These are phyloP conservation scores for Cladosporium sp. DNA, from an alignment of 2,329 filamentous ascomycete genomes.

Conservation along the genomic window DNA sequence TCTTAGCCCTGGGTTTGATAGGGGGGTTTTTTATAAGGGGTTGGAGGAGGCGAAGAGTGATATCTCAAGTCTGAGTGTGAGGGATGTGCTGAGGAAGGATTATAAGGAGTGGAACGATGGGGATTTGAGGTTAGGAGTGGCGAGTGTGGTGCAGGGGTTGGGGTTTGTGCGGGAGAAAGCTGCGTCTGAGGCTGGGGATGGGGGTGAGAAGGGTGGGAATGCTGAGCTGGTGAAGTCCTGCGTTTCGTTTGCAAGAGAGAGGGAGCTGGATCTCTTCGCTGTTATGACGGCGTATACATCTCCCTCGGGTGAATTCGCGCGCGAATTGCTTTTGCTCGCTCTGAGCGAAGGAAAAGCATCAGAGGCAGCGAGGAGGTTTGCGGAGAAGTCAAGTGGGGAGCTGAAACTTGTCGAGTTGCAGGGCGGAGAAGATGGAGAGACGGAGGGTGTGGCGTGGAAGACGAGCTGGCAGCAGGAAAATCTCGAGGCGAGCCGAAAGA, in stretches of 20 bases:
- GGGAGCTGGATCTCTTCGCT: slow-evolving; percentile 57
- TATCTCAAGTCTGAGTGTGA: slow-evolving; percentile 56
- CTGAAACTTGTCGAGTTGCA: slow-evolving; percentile 55
- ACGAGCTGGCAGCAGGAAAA: slow-evolving; percentile 64
- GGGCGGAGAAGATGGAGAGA: too few relatives aligned
- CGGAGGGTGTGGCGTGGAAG: slow-evolving; percentile 46
- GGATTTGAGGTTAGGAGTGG: slow-evolving; percentile 59
- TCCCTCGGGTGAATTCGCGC: slow-evolving; percentile 52
- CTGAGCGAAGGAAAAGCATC: slow-evolving; percentile 48
- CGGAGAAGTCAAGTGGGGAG: slow-evolving; percentile 38
- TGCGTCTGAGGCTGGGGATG: background rate
- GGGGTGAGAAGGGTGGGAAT: slow-evolving; percentile 46
- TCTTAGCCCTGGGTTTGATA: slow-evolving; percentile 45
- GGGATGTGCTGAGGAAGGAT: slow-evolving; percentile 73
- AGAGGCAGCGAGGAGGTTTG: slow-evolving; percentile 54
- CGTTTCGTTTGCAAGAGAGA: slow-evolving; percentile 52
- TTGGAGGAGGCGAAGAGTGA: slow-evolving; percentile 65
- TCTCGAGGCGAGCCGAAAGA: slow-evolving; percentile 57
- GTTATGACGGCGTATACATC: slow-evolving; percentile 66
- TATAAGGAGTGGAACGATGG: slow-evolving; percentile 73
- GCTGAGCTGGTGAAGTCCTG: slow-evolving; percentile 51
- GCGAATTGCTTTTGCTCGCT: slow-evolving; percentile 66
- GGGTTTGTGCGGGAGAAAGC: slow-evolving; percentile 46
- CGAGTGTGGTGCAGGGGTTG: slow-evolving; percentile 61
- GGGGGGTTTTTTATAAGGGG: slow-evolving; percentile 54